Evolutionary conservation across 176 grass and related monocot species (phyloP).

Genomic region (Phyllostachys edulis): DNA sequence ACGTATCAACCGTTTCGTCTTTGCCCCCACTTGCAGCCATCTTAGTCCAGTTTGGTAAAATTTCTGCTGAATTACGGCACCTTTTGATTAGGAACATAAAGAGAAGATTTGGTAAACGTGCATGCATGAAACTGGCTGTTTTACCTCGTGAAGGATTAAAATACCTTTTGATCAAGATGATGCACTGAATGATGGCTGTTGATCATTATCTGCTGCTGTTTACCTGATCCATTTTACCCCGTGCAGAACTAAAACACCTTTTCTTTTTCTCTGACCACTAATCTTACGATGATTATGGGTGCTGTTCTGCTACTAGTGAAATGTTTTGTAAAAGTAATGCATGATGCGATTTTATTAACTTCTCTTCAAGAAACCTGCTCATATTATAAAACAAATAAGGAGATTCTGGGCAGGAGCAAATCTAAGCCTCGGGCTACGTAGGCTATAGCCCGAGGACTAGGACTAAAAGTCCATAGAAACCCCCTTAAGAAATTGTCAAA

Average conservation of each 20-base stretch:
- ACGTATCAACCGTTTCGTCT: not conserved
- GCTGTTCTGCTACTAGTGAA: not conserved
- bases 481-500: no score
- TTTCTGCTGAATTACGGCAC: not conserved
- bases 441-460: no score
- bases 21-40: not conserved
- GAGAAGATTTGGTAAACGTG: constrained; percentile 9
- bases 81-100: constrained; percentile 3
- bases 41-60: constrained; percentile 7
- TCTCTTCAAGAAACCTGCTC: not conserved
- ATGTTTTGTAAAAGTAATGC: not conserved
- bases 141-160: constrained; percentile 37
- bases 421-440: no score
- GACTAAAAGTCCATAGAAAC: no score
- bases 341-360: not conserved
- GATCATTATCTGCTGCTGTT: constrained; percentile 19
- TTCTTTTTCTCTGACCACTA: not conserved
- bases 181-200: constrained; percentile 14
- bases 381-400: not conserved
- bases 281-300: not conserved
- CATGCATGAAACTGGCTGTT: not conserved
- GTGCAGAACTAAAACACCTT: constrained; percentile 20
- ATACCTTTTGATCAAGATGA: constrained; percentile 40
- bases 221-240: constrained; percentile 24
- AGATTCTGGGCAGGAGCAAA: not conserved